Percentiles rank a stretch among this genome's conserved stretches.
These are phyloP conservation scores for Collybia sordida DNA, from an alignment of 768 basidiomycete genomes.

Conservation along the genomic window DNA sequence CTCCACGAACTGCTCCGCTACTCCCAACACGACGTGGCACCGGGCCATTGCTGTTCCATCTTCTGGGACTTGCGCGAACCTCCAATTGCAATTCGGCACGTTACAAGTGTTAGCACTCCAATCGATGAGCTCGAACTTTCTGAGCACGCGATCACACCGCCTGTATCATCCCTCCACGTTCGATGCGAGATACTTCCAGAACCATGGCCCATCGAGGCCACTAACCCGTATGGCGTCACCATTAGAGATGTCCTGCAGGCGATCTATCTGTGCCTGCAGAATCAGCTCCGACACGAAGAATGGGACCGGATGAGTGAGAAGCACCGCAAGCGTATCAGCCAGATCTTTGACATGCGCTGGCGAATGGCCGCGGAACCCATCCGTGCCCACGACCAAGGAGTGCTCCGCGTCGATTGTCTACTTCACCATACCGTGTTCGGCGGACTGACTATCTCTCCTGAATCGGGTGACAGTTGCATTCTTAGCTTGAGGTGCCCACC, in stretches of 20 bases:
- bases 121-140: slow-evolving; percentile 32
- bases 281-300: slow-evolving; percentile 37
- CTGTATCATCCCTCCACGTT: slow-evolving; percentile 34
- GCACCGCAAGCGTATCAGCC: slow-evolving; percentile 41
- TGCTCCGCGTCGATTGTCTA: slow-evolving; percentile 50
- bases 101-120: slow-evolving; percentile 19
- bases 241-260: slow-evolving; percentile 49
- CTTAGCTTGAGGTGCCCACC: slow-evolving; percentile 42
- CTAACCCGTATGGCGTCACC: slow-evolving; percentile 48
- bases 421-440: slow-evolving; percentile 49
- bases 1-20: slow-evolving; percentile 39
- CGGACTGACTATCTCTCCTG: slow-evolving; percentile 44
- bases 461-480: slow-evolving; percentile 39
- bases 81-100: slow-evolving; percentile 31
- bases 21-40: slow-evolving; percentile 29
- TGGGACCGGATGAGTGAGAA: slow-evolving; percentile 41
- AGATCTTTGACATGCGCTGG: slow-evolving; percentile 47
- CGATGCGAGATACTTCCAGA: slow-evolving; percentile 46
- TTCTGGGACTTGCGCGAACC: slow-evolving; percentile 51
- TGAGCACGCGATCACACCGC: slow-evolving; percentile 43
- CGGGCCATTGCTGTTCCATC: slow-evolving; percentile 27
- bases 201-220: slow-evolving; percentile 39
- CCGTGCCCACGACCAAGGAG: slow-evolving; percentile 35
- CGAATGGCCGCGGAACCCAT: slow-evolving; percentile 32
- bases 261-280: slow-evolving; percentile 39